Evolutionary conservation across 2,329 filamentous ascomycete species (phyloP), one percentile per base, ranked within the genome.

Genomic region (Podosphaera fusca): DNA sequence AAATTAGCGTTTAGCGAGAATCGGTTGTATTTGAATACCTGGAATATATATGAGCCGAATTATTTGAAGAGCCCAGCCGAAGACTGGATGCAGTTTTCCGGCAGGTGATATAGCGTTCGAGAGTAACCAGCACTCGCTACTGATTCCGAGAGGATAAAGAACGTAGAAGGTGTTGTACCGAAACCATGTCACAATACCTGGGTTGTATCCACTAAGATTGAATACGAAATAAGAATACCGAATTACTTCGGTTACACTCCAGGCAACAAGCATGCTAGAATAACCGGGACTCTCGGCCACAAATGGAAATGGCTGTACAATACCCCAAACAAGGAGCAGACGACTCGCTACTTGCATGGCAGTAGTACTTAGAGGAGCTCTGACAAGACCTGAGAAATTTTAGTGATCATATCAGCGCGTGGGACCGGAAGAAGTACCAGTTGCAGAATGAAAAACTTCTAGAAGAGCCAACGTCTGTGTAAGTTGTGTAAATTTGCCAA

Each of bases 151-250:
- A 0, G 92, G 92, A 71, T 98, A 98, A 30, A 98, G 78, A 42
- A 95, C 72, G 65, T 87, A 87, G 71, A 98, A 98, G 6, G 86
- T 88, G 69, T 94, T 95, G 71, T 95, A 89, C 64, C 88, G 76
- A 70, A 94, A 73, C 85, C 87, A 94, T 42, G 80, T 80, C 67
- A 95, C 76, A 59, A 75, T 72, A 0, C 65, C 68, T 0, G 88
- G 86, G 35, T 84, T 78, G 59, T 71, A 67, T 34, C 78, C 75
- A 61, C 74, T 72, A 36, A 92, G 77, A 63, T 80, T 81, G 64
- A 88, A 75, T 40, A 85, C 84, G 68, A 96, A 96, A 75, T 86
- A 98, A 53, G 80, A 78, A 76, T 98, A 98, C 57, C 92, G 83
- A 64, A 95, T 84, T 56, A 95, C 85, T 72, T 98, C 92, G 59